These are phyloP conservation scores for Gamarada debralockiae DNA, from an alignment of 495 filamentous ascomycete species.

Conservation along the genomic window DNA sequence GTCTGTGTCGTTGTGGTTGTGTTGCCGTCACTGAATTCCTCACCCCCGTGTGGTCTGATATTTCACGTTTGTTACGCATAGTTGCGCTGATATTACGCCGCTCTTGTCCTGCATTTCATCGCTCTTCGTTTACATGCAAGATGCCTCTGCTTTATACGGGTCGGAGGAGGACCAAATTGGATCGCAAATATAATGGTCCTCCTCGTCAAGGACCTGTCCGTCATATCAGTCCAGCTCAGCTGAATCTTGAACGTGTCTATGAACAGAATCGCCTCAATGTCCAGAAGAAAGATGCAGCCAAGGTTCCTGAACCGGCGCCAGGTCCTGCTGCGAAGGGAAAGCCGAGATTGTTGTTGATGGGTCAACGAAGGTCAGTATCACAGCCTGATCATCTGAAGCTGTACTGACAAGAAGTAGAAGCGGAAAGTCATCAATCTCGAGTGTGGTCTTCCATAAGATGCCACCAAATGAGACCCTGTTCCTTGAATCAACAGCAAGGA, in stretches of 20 bases:
- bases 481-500: slow-evolving; percentile 86
- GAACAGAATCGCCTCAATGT: slow-evolving; percentile 47
- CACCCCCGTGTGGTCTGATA: not conserved
- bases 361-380: slow-evolving; percentile 72
- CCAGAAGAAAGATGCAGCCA: slow-evolving; percentile 35
- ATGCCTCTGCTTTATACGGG: slow-evolving; percentile 25
- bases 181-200: slow-evolving; percentile 25
- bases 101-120: not conserved
- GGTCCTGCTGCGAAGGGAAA: slow-evolving; percentile 52
- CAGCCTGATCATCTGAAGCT: not conserved
- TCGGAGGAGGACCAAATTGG: slow-evolving; percentile 16
- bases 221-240: slow-evolving; percentile 40
- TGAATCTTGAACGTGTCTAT: slow-evolving; percentile 51
- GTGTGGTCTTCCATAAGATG: slow-evolving; percentile 97
- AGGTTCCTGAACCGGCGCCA: slow-evolving; percentile 34
- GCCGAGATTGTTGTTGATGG: slow-evolving; percentile 90
- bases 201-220: slow-evolving; percentile 27
- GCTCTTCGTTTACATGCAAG: not conserved
- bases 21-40: not conserved
- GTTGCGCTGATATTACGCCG: slow-evolving; percentile 7
- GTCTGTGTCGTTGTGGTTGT: not conserved
- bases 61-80: slow-evolving; percentile 12
- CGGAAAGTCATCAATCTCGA: slow-evolving; percentile 96
- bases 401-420: slow-evolving; percentile 56
- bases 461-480: slow-evolving; percentile 92